Evolutionary conservation across 2,329 filamentous ascomycete genomes (phyloP).

Genomic region (Aspergillus hiratsukae): DNA sequence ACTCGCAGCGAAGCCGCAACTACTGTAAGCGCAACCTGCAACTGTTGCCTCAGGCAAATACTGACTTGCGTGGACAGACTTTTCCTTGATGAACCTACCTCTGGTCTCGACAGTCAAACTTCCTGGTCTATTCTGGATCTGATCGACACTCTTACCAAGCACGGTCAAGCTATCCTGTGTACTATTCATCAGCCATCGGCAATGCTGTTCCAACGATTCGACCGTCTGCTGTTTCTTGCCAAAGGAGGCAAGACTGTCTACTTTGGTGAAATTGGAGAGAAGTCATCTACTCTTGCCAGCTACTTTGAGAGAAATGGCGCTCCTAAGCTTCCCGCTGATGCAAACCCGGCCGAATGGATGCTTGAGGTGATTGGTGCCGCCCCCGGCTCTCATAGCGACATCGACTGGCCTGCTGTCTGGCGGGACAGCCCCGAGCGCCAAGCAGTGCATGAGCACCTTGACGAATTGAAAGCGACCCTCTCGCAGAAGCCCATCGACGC

Average conservation of each 20-base stretch:
- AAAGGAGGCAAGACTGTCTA: slow-evolving; percentile 64
- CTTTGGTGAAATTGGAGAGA: slow-evolving; percentile 62
- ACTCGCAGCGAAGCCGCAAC: slow-evolving; percentile 81
- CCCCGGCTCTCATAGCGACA: slow-evolving; percentile 58
- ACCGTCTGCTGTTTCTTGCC: slow-evolving; percentile 60
- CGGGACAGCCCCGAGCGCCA: slow-evolving; percentile 54
- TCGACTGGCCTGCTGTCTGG: slow-evolving; percentile 64
- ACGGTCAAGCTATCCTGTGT: slow-evolving; percentile 89
- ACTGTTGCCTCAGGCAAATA: no score
- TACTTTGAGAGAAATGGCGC: slow-evolving; percentile 66
- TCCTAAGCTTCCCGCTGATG: slow-evolving; percentile 53
- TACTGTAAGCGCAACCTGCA: slow-evolving; percentile 46
- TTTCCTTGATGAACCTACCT: slow-evolving; percentile 93
- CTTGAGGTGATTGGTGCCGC: slow-evolving; percentile 57
- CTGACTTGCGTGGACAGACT: slow-evolving; percentile 38
- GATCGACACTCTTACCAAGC: slow-evolving; percentile 82
- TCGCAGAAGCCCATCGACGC: slow-evolving; percentile 37
- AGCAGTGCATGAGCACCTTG: slow-evolving; percentile 54
- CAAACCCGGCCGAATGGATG: slow-evolving; percentile 76
- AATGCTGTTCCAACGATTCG: slow-evolving; percentile 86
- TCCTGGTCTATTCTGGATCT: slow-evolving; percentile 89
- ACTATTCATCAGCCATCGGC: slow-evolving; percentile 97
- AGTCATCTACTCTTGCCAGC: slow-evolving; percentile 53
- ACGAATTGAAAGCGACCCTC: slow-evolving; percentile 44
- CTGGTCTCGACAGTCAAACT: slow-evolving; percentile 87